A percentile compares a stretch with the other conserved stretches of the same genome.
These are phyloP conservation scores for Diphasiastrum complanatum DNA, from an alignment of 83 land plant genomes.

Conservation along the genomic window DNA sequence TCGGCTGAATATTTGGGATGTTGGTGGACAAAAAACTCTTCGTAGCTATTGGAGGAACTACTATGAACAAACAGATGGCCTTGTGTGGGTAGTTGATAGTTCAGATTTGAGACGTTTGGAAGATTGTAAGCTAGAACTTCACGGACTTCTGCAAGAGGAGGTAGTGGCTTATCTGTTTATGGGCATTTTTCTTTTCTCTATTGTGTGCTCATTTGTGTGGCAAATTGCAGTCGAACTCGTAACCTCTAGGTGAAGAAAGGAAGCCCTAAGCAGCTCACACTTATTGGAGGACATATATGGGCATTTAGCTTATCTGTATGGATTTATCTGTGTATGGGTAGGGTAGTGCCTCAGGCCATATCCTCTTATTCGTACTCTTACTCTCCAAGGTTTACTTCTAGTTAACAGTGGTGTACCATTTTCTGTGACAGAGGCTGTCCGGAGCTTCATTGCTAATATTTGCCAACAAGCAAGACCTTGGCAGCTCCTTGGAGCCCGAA, in stretches of 20 bases:
- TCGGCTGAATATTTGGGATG: conserved; percentile 93
- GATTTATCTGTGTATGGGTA: too few relatives aligned
- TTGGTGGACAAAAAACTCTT: conserved; percentile 91
- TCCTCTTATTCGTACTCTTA: background rate
- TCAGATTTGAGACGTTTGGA: conserved; percentile 81
- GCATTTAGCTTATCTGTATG: too few relatives aligned
- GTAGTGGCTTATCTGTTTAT: conserved; percentile 22
- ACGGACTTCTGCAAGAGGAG: conserved; percentile 93
- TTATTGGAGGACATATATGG: too few relatives aligned
- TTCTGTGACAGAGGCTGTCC: conserved; percentile 58
- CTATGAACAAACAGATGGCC: conserved; percentile 93
- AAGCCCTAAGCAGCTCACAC: too few relatives aligned
- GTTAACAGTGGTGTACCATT: background rate
- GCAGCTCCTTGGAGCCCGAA: conserved; percentile 76
- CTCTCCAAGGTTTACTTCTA: background rate
- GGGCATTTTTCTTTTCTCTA: background rate
- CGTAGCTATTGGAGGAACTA: conserved; percentile 95
- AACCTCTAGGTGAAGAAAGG: too few relatives aligned
- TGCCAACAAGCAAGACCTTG: conserved; percentile 94
- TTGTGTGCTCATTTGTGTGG: background rate
- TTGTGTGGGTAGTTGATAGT: conserved; percentile 98
- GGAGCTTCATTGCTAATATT: conserved; percentile 86
- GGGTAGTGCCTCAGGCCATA: background rate
- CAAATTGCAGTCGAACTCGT: background rate
- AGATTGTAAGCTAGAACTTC: conserved; percentile 80